Evolutionary conservation across 1,139 yeast species (phyloP).

Genomic region (Hemisphaericaspora lyxosophila): DNA sequence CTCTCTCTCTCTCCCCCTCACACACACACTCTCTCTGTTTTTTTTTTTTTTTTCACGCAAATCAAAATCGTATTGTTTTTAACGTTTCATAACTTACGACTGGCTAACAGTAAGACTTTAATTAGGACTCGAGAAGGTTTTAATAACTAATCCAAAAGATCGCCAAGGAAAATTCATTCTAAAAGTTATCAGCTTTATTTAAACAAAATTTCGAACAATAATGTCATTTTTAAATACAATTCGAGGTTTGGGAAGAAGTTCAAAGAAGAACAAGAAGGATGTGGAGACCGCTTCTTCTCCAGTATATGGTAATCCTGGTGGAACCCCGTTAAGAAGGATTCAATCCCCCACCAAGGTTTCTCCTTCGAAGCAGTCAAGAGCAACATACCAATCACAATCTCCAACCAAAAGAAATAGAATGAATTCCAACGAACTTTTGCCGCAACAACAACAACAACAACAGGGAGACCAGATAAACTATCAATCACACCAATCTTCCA

Average conservation of each 20-base stretch:
- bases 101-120: too few species aligned
- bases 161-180: too few species aligned
- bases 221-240: constrained; percentile 49
- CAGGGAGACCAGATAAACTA: constrained; percentile 9
- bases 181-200: too few species aligned
- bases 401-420: constrained; percentile 34
- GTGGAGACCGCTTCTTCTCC: constrained; percentile 33
- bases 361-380: constrained; percentile 31
- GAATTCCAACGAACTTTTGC: too few species aligned
- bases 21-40: too few species aligned
- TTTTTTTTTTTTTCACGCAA: too few species aligned
- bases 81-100: too few species aligned
- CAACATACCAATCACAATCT: constrained; percentile 22
- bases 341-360: constrained; percentile 31
- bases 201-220: background rate
- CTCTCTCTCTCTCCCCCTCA: too few species aligned
- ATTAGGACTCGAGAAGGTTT: too few species aligned
- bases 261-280: constrained; percentile 53
- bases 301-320: constrained; percentile 30
- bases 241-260: constrained; percentile 65
- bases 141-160: too few species aligned
- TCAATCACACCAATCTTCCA: constrained; percentile 3
- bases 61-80: too few species aligned
- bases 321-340: constrained; percentile 27
- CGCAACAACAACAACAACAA: constrained; percentile 13